Percentiles rank a stretch among this genome's conserved stretches.
phyloP scores from a whole-genome alignment of 495 filamentous ascomycete species.

The Xylaria venustula region DNA sequence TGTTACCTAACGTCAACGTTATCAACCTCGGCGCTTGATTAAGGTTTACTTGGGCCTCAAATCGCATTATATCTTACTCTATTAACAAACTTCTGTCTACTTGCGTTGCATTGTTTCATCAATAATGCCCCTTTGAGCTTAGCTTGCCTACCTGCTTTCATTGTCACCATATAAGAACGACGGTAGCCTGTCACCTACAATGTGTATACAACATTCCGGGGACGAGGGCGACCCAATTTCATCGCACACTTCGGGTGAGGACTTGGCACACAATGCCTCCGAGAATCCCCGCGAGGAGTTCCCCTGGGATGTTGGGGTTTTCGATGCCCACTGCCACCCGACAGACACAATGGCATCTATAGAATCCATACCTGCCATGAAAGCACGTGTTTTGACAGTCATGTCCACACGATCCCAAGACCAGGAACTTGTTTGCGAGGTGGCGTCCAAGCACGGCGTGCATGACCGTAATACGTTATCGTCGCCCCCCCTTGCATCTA shows the following conservation, averaged over 20 bases:
- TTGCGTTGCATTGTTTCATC: neutral
- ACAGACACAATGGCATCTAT: constrained; percentile 87
- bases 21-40: neutral
- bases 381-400: constrained; percentile 70
- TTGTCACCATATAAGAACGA: neutral
- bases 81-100: neutral
- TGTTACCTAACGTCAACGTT: neutral
- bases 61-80: neutral
- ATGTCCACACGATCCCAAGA: constrained; percentile 90
- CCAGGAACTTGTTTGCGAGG: constrained; percentile 75
- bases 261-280: neutral
- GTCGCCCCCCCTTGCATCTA: constrained; percentile 1
- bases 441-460: constrained; percentile 51
- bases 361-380: constrained; percentile 69
- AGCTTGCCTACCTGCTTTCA: neutral
- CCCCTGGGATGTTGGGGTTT: constrained; percentile 83
- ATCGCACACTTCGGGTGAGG: neutral
- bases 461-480: constrained; percentile 14
- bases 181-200: neutral
- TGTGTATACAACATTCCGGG: constrained; percentile 8
- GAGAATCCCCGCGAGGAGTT: constrained; percentile 39
- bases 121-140: neutral
- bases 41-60: neutral
- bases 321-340: constrained; percentile 96
- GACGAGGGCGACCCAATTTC: neutral